Conservation (phyloP, 2,329 filamentous ascomycete genomes). For the Pseudocercospora eumusae region DNA sequence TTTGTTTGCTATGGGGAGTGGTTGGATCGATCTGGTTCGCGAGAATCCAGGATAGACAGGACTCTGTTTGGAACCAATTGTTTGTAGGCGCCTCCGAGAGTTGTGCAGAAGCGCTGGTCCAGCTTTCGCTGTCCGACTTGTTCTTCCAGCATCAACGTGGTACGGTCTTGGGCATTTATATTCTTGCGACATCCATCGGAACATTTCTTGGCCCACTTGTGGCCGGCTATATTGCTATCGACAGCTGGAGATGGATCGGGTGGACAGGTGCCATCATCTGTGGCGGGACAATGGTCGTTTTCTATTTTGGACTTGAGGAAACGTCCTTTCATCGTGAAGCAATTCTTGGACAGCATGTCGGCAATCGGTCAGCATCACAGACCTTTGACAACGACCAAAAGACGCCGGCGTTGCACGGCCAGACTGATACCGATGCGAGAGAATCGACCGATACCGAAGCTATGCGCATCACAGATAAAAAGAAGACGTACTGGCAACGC, state of each 20-base stretch:
- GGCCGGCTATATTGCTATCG: conserved; percentile 53
- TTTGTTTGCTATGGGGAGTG: conserved; percentile 54
- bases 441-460: conserved; percentile 17
- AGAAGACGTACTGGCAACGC: conserved; percentile 57
- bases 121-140: conserved; percentile 59
- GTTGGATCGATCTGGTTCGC: conserved; percentile 59
- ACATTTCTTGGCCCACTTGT: conserved; percentile 59
- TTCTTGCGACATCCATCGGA: conserved; percentile 57
- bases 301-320: conserved; percentile 57
- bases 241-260: conserved; percentile 59
- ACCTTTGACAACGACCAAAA: conserved; percentile 24
- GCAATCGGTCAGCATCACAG: conserved; percentile 3
- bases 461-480: conserved; percentile 24
- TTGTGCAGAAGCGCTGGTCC: conserved; percentile 58
- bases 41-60: conserved; percentile 45
- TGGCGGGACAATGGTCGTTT: conserved; percentile 50
- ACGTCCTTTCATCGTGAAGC: conserved; percentile 52
- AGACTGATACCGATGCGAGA: conserved; percentile 1
- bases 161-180: conserved; percentile 57
- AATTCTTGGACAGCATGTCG: conserved; percentile 39
- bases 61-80: conserved; percentile 58
- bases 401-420: neutral
- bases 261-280: conserved; percentile 56
- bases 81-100: conserved; percentile 61
- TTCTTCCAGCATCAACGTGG: conserved; percentile 62